These are phyloP conservation scores for Mycogone perniciosa DNA, from an alignment of 2,329 filamentous ascomycete genomes.

Conservation along the genomic window DNA sequence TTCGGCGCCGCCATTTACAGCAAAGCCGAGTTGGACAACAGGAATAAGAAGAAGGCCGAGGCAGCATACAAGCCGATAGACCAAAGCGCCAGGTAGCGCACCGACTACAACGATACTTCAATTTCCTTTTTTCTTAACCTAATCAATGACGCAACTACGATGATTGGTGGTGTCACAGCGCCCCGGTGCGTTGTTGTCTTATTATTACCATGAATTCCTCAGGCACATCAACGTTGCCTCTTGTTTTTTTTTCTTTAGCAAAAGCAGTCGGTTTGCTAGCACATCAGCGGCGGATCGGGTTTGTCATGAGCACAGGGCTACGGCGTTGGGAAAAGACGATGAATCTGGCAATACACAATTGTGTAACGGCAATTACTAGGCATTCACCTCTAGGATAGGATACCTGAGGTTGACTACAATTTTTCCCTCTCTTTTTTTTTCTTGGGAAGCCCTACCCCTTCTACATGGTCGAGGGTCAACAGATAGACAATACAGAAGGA, in stretches of 20 bases:
- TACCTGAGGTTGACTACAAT: constrained; percentile 6
- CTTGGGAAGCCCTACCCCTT: not conserved
- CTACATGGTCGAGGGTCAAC: not conserved
- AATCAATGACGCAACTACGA: not conserved
- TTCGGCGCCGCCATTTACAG: constrained; percentile 52
- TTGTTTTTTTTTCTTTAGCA: not conserved
- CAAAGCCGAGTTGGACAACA: constrained; percentile 49
- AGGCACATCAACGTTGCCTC: not conserved
- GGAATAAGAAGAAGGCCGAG: constrained; percentile 31
- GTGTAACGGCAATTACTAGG: constrained; percentile 7
- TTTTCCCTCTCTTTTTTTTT: not conserved
- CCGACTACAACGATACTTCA: constrained; percentile 10
- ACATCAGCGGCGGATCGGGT: not conserved
- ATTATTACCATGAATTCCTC: no score
- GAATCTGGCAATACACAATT: constrained; percentile 6
- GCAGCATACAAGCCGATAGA: constrained; percentile 30
- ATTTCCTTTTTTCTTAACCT: constrained; percentile 6
- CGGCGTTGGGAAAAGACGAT: constrained; percentile 15
- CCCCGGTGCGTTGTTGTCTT: not conserved
- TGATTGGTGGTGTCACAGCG: not conserved
- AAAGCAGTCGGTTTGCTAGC: not conserved
- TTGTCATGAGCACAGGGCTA: constrained; percentile 11
- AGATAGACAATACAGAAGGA: not conserved
- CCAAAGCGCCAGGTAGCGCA: constrained; percentile 24
- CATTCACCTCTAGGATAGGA: constrained; percentile 6